Evolutionary conservation across 1,284 basidiomycete genomes (phyloP), one percentile per base, ranked within the genome.

Genomic region (Sporisorium scitamineum): DNA sequence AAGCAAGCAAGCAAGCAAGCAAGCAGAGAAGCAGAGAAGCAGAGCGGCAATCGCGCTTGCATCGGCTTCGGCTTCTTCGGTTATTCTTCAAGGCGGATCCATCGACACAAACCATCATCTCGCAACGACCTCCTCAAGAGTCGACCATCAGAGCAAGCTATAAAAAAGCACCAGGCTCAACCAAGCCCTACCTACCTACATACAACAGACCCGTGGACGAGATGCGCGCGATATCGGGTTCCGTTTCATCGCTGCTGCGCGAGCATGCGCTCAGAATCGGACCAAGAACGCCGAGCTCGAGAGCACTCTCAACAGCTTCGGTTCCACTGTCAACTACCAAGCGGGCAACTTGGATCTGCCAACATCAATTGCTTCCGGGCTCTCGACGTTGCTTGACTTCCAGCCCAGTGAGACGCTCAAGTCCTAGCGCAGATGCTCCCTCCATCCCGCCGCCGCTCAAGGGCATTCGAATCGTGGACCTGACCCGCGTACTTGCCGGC

Each of bases 401-500:
- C 3, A 47, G 53, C 2, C 10, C 4, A 18, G 22, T 54, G 13
- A 51, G 65, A 10, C 45, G 7, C 14, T 73, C 64, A 16, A 27
- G 18, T 3, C 6, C 48, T 0, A 48, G 22, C 52, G 51, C 41
- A 13, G 67, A 70, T 16, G 60, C 32, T 8, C 80, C 84, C 3
- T 82, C 56, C 54, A 80, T 85, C 24, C 79, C 79, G 11, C 93
- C 92, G 0, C 94, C 94, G 3, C 87, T 97, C 59, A 87, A 89
- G 65, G 93, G 93, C 26, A 88, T 95, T 81, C 91, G 89, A 76
- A 89, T 97, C 42, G 88, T 97, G 22, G 94, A 97, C 86, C 87
- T 96, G 55, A 94, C 94, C 13, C 89, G 94, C 41, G 92, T 97
- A 1, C 88, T 97, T 50, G 95, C 94, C 22, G 95, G 94, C 0